Conservation (phyloP, 371 early-diverging fungal genomes). For the Mortierella sp. region DNA sequence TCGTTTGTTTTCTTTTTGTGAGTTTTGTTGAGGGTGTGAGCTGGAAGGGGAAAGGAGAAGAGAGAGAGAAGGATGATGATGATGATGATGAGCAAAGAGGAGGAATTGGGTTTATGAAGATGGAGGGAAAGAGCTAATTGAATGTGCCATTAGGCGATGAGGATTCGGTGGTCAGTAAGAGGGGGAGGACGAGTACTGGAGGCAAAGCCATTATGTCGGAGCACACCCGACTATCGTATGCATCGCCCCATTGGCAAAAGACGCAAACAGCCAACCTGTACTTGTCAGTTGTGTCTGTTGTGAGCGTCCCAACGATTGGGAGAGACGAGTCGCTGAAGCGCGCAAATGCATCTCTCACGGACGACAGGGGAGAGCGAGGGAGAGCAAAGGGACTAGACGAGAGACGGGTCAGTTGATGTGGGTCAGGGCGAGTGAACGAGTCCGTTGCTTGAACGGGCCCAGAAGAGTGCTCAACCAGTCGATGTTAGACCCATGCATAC, state of each 20-base stretch:
- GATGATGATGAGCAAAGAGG: background rate
- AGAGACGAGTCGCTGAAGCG: background rate
- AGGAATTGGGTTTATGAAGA: background rate
- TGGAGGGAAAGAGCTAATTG: background rate
- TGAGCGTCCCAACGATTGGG: too few relatives aligned
- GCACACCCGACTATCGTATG: too few relatives aligned
- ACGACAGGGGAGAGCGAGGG: too few relatives aligned
- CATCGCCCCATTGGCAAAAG: too few relatives aligned
- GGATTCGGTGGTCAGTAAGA: background rate
- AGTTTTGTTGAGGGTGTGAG: background rate
- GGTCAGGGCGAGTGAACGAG: background rate
- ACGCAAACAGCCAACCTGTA: too few relatives aligned
- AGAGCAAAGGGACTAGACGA: background rate
- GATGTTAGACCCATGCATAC: background rate
- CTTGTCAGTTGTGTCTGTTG: too few relatives aligned
- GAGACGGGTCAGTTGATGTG: background rate
- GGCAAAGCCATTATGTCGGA: too few relatives aligned
- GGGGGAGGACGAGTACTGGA: slow-evolving; percentile 1
- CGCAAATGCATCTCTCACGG: background rate
- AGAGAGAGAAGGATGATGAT: background rate
- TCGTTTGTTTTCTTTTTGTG: background rate
- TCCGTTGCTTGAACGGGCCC: too few relatives aligned
- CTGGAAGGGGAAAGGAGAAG: background rate
- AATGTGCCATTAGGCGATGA: slow-evolving; percentile 5
- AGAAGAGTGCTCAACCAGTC: too few relatives aligned